A percentile compares a stretch with the other conserved stretches of the same genome.
Conservation (phyloP, 306 rosid species). For the Cicer arietinum region DNA sequence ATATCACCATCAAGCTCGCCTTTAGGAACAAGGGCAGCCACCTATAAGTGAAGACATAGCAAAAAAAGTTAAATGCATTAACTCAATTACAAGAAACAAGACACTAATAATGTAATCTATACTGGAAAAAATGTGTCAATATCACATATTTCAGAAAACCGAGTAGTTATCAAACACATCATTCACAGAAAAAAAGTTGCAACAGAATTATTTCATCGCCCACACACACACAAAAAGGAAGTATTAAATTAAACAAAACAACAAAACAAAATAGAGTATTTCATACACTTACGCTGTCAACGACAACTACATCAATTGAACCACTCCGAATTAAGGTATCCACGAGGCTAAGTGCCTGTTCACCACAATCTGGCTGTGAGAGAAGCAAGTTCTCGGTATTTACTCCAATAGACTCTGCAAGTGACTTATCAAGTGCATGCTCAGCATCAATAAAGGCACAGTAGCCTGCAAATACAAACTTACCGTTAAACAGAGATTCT, state of each 20-base stretch:
- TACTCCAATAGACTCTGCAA: constrained; percentile 85
- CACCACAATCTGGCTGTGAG: constrained; percentile 94
- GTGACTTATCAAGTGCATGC: constrained; percentile 90
- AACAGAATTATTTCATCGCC: constrained; percentile 25
- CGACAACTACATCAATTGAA: constrained; percentile 90
- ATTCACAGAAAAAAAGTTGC: constrained; percentile 11
- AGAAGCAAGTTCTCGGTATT: constrained; percentile 77
- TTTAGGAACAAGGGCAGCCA: constrained; percentile 96
- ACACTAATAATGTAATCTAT: constrained; percentile 6
- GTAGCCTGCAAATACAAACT: constrained; percentile 59
- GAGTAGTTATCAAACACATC: background rate
- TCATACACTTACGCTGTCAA: constrained; percentile 84
- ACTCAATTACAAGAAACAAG: constrained; percentile 30
- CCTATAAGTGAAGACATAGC: constrained; percentile 58
- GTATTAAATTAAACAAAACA: background rate
- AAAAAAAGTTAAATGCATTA: constrained; percentile 26
- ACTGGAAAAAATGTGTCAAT: background rate
- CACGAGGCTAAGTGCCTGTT: constrained; percentile 91
- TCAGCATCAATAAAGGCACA: constrained; percentile 96
- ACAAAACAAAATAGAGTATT: constrained; percentile 27
- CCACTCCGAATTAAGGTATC: constrained; percentile 92
- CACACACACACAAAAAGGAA: background rate
- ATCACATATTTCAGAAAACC: constrained; percentile 30
- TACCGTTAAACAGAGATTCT: constrained; percentile 23
- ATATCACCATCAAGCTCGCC: constrained; percentile 94